Percentiles rank a stretch among this genome's conserved stretches.
Evolutionary conservation across 805 yeast species (phyloP).

Genomic region (Saccharomycopsis synnaedendra): DNA sequence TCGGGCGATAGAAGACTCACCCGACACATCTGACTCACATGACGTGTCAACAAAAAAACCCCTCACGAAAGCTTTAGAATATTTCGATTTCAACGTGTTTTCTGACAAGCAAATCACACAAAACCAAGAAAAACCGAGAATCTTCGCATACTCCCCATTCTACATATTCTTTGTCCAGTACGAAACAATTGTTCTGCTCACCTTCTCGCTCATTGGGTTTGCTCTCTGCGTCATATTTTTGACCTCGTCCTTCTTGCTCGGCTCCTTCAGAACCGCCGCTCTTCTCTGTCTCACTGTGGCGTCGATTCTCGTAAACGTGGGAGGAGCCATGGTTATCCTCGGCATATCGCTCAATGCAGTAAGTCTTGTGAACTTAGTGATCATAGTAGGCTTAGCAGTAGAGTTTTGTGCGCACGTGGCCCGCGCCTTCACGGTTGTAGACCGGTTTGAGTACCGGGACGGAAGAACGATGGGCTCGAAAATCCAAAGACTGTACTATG

Average conservation of each 20-base stretch:
- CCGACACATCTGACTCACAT: neutral
- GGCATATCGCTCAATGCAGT: slow-evolving; percentile 78
- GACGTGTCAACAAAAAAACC: neutral
- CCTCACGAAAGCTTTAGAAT: no score
- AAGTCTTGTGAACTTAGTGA: slow-evolving; percentile 76
- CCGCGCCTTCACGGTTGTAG: slow-evolving; percentile 53
- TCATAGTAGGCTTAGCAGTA: slow-evolving; percentile 89
- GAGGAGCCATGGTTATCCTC: slow-evolving; percentile 71
- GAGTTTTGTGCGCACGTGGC: slow-evolving; percentile 88
- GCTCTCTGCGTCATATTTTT: slow-evolving; percentile 44
- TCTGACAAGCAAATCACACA: no score
- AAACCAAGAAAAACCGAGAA: slow-evolving; percentile 25
- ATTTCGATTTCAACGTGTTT: neutral
- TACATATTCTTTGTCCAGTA: slow-evolving; percentile 91
- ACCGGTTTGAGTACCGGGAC: slow-evolving; percentile 21
- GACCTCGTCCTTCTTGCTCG: slow-evolving; percentile 47
- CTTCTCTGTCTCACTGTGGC: slow-evolving; percentile 47
- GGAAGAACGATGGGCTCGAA: slow-evolving; percentile 19
- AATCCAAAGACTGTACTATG: slow-evolving; percentile 34
- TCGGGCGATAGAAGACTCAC: slow-evolving; percentile 6
- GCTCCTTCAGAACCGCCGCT: slow-evolving; percentile 50
- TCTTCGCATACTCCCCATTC: slow-evolving; percentile 89
- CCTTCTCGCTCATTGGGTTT: slow-evolving; percentile 39
- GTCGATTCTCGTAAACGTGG: slow-evolving; percentile 59
- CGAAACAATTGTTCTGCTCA: slow-evolving; percentile 45